Conservation (phyloP, 768 basidiomycete species). For the Russula olivacea region DNA sequence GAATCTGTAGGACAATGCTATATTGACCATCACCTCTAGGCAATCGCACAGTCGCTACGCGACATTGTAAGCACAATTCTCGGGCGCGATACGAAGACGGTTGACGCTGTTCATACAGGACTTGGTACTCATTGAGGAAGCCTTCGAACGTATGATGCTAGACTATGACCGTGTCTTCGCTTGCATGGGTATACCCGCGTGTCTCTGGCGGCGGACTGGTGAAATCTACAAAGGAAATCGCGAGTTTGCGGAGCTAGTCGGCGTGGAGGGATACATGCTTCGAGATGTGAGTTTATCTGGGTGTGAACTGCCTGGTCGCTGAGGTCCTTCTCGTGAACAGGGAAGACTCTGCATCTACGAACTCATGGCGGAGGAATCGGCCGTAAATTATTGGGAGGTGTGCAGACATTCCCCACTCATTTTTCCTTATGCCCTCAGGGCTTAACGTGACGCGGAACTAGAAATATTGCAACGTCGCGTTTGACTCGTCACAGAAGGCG, state of each 20-base stretch:
- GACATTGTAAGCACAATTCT: conserved; percentile 53
- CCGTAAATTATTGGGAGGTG: conserved; percentile 97
- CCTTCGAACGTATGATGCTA: conserved; percentile 88
- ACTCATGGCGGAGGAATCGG: conserved; percentile 95
- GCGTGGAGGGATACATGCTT: conserved; percentile 81
- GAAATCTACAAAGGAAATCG: conserved; percentile 99
- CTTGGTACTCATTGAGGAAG: conserved; percentile 96
- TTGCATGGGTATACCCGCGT: conserved; percentile 96
- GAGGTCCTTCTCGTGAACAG: conserved; percentile 31
- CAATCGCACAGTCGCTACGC: conserved; percentile 76
- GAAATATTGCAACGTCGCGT: conserved; percentile 95
- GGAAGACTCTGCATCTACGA: conserved; percentile 96
- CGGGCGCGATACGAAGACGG: background rate
- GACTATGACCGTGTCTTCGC: conserved; percentile 94
- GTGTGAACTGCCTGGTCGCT: background rate
- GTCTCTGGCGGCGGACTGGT: conserved; percentile 92
- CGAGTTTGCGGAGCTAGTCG: conserved; percentile 88
- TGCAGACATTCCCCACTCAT: conserved; percentile 22
- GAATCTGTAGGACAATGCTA: conserved; percentile 3
- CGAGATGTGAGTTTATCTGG: conserved; percentile 57
- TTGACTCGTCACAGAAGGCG: conserved; percentile 87
- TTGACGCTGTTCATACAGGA: conserved; percentile 45
- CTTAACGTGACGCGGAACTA: conserved; percentile 29
- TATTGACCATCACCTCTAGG: conserved; percentile 35
- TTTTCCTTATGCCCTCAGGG: no score